phyloP scores from a whole-genome alignment of 129 eudicot genomes.

The Mikania micrantha region DNA sequence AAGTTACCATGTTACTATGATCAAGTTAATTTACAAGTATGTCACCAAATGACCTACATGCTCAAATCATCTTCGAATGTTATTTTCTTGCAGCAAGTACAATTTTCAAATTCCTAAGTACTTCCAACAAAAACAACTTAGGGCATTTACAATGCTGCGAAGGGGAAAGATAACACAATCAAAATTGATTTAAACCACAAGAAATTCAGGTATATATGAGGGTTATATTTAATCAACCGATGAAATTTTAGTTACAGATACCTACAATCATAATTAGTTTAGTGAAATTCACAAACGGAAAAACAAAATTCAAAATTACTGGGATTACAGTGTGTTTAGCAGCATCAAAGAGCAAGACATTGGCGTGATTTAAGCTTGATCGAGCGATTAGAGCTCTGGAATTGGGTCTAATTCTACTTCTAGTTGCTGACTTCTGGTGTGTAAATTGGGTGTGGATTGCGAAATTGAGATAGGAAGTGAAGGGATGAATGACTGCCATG shows the following conservation, averaged over 20 bases:
- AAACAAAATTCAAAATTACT: not conserved
- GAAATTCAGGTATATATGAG: not conserved
- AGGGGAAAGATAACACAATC: not conserved
- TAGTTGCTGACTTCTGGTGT: not conserved
- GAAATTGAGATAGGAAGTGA: constrained; percentile 13
- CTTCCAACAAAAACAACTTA: not conserved
- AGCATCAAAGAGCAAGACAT: constrained; percentile 26
- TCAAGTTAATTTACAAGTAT: not conserved
- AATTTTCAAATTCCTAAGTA: not conserved
- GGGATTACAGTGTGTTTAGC: constrained; percentile 30
- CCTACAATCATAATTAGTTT: not conserved
- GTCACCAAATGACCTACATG: not conserved
- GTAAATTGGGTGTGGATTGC: constrained; percentile 6
- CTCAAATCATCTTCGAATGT: not conserved
- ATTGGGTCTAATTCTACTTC: not conserved
- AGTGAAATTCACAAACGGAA: not conserved
- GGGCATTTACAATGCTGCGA: not conserved
- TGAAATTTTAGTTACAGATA: no score
- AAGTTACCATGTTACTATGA: not conserved
- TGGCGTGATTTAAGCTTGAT: constrained; percentile 10
- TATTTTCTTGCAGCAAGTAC: not conserved
- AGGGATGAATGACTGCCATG: constrained; percentile 26
- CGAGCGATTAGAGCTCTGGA: constrained; percentile 13
- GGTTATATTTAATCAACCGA: not conserved
- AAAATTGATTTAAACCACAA: no score